Evolutionary conservation across 208 protist genomes (phyloP), one percentile per base, ranked within the genome.

Genomic region (Blechomonas ayalai): DNA sequence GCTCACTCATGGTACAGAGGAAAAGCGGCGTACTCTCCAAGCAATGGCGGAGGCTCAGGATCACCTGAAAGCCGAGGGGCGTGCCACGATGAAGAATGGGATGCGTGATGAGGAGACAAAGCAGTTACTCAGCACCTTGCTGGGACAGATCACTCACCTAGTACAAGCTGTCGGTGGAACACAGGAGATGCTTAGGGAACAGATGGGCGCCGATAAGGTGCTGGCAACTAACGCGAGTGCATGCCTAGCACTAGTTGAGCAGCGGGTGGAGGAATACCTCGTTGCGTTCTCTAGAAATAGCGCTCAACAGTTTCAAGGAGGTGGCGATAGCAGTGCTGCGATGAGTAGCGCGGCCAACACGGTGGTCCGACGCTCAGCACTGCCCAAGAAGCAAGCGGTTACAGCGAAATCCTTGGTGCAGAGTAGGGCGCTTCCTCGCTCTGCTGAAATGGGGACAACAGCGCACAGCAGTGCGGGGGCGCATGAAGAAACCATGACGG

Each of bases 241-340:
- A 4, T 75, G 52, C 13, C 67, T 96, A 6, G 62, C 65, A 7
- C 23, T 83, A 7, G 56, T 93, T 19, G 82, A 92, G 32, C 77
- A 88, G 23, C 63, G 81, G 16, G 24, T 71, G 13, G 75, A 91
- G 52, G 85, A 91, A 59, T 88, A 84, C 46, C 52, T 94, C 25
- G 19, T 82, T 2, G 60, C 63, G 0, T 87, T 54, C 41, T 37
- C 64, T 2, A 50, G 50, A 24, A 42, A 20, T 27, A 62, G 43
- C 53, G 12, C 37, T 10, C 37, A 42, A 42, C 27, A 10, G 37
- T 42, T 8, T 15, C 37, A 18, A 8, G 27, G 37, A 7, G 27
- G 27, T 12, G 37, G 20, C 13, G 8, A 42, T 13, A 22, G 37
- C 9, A 13, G n/a, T 13, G 13, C 31, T 27, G 7, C 40, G 31